Conservation (phyloP, 306 rosid genomes). For the Arachis stenosperma region DNA sequence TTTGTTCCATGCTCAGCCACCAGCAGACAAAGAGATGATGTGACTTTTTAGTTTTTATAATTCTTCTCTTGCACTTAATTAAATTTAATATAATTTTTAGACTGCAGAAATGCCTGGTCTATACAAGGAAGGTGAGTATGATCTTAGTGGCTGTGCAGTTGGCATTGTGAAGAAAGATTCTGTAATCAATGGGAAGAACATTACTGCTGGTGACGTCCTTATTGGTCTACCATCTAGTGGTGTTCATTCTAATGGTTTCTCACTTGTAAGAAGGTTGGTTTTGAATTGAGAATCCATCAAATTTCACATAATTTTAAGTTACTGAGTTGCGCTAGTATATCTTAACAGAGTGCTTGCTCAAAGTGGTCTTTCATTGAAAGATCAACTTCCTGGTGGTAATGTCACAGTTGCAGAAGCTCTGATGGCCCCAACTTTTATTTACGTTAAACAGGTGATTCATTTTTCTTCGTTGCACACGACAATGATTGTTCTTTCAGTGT, state of each 20-base stretch:
- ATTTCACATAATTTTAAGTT: slow-evolving; percentile 14
- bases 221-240: slow-evolving; percentile 94
- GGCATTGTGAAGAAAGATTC: slow-evolving; percentile 78
- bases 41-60: neutral
- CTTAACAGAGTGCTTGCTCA: slow-evolving; percentile 66
- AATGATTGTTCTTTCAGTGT: neutral
- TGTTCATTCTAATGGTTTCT: slow-evolving; percentile 92
- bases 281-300: slow-evolving; percentile 1
- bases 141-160: slow-evolving; percentile 94
- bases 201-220: slow-evolving; percentile 73
- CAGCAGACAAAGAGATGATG: neutral
- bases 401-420: slow-evolving; percentile 78
- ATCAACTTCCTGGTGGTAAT: slow-evolving; percentile 67
- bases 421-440: slow-evolving; percentile 86
- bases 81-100: slow-evolving; percentile 50
- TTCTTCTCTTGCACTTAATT: slow-evolving; percentile 19
- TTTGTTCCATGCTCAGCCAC: neutral
- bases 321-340: slow-evolving; percentile 23
- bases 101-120: slow-evolving; percentile 99
- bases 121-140: slow-evolving; percentile 85
- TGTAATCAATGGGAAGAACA: slow-evolving; percentile 74
- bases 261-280: slow-evolving; percentile 84
- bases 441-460: slow-evolving; percentile 80
- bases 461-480: neutral
- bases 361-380: slow-evolving; percentile 71